A percentile compares a stretch with the other conserved stretches of the same genome.
Evolutionary conservation across 2,329 filamentous ascomycete species (phyloP).

Genomic region (Beauveria brongniartii): DNA sequence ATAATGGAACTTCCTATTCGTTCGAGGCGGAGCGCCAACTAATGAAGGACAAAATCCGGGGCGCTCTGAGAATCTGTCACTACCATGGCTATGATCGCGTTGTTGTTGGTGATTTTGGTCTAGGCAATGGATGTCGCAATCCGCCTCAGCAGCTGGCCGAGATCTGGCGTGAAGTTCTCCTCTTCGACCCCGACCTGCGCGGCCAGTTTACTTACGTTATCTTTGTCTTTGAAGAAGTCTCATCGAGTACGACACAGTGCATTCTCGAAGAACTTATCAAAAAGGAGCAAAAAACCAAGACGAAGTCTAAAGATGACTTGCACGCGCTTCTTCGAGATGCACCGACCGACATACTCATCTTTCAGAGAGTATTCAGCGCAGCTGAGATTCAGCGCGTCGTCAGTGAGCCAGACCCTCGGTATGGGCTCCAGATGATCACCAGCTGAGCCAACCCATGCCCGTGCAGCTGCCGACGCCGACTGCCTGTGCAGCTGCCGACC

Average conservation of each 20-base stretch:
- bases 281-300: slow-evolving; percentile 34
- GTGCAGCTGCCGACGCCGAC: too few relatives aligned
- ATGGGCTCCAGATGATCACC: slow-evolving; percentile 45
- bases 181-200: slow-evolving; percentile 54
- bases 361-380: slow-evolving; percentile 42
- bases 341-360: slow-evolving; percentile 43
- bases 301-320: slow-evolving; percentile 17
- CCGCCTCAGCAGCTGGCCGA: slow-evolving; percentile 56
- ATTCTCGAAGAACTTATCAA: slow-evolving; percentile 49
- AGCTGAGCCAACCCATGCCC: slow-evolving; percentile 17
- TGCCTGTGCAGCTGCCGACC: background rate
- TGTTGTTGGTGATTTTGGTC: slow-evolving; percentile 56
- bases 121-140: slow-evolving; percentile 56
- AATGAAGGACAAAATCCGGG: slow-evolving; percentile 64
- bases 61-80: slow-evolving; percentile 61
- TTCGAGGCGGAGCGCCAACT: slow-evolving; percentile 64
- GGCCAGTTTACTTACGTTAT: slow-evolving; percentile 54
- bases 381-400: slow-evolving; percentile 42
- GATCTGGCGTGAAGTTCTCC: slow-evolving; percentile 57
- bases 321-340: slow-evolving; percentile 20
- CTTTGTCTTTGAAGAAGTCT: slow-evolving; percentile 55
- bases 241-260: slow-evolving; percentile 43
- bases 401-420: slow-evolving; percentile 45
- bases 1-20: slow-evolving; percentile 59
- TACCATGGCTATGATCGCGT: slow-evolving; percentile 49